Conservation (phyloP, 805 yeast species). For the Pichia sporocuriosa region DNA sequence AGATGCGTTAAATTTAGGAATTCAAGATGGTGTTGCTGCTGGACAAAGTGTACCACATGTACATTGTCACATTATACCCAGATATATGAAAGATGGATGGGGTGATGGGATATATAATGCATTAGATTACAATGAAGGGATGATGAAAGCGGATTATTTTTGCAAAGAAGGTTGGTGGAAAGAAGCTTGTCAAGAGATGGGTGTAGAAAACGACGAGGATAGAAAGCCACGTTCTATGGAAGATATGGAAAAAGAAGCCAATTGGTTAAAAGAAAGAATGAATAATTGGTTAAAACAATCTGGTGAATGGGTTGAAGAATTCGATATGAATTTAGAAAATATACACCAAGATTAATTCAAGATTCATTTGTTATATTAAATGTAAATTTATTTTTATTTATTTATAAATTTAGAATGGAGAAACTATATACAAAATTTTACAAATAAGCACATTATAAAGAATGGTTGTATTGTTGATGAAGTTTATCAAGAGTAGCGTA, state of each 20-base stretch:
- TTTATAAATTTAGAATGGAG: not conserved
- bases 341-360: not conserved
- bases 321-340: too few species aligned
- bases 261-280: slow-evolving; percentile 40
- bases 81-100: slow-evolving; percentile 50
- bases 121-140: slow-evolving; percentile 52
- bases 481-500: slow-evolving; percentile 21
- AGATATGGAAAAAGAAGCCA: slow-evolving; percentile 70
- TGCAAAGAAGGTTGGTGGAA: slow-evolving; percentile 25
- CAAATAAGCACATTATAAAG: slow-evolving; percentile 7
- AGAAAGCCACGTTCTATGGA: slow-evolving; percentile 53
- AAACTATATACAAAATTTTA: too few species aligned
- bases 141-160: slow-evolving; percentile 28
- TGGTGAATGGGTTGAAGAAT: slow-evolving; percentile 1
- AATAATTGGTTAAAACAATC: slow-evolving; percentile 20
- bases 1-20: slow-evolving; percentile 80
- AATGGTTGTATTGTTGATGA: slow-evolving; percentile 13
- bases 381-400: not conserved
- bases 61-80: slow-evolving; percentile 90
- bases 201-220: slow-evolving; percentile 40
- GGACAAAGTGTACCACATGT: slow-evolving; percentile 96
- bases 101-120: slow-evolving; percentile 71
- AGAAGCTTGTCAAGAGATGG: slow-evolving; percentile 23
- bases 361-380: too few species aligned
- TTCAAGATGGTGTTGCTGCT: slow-evolving; percentile 94